Base-by-base conservation (phyloP, 176 grass and related monocot genomes). In the Cenchrus fungigraminus region DNA sequence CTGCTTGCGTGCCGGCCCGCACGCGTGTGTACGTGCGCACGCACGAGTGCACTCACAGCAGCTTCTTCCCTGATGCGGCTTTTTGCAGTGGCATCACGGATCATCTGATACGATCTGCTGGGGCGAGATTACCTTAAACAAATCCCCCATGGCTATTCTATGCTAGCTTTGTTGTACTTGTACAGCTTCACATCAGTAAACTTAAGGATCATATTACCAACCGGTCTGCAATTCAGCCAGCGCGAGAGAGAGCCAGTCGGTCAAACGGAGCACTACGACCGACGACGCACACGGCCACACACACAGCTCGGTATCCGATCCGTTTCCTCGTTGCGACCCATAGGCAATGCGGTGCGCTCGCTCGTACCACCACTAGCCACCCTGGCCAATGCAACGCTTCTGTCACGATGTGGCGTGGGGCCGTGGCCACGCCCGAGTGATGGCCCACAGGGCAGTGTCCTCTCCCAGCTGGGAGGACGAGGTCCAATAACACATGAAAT, bases 251-350 rank as follows among this genome's bases (percentile, higher is more conserved):
- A 46, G 85, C 61, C 56, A 5, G 67, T 17, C 80, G 87, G 90
- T 95, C 90, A 94, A 94, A 82, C 47, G 80, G 28, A 88, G 85
- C 90, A 61, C 84, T 58, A 49, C 6, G 84, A 77, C 90, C 87
- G 80, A 87, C 89, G 37, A 83, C 84, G 65, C 53, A 40, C 25
- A 43, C 61, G 31, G 31, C 72, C 88, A 68, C 78, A 64, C 52
- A 11, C 53, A 46, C 64, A 25, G 57, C 83, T 82, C 83, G 79
- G 88, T 51, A 31, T 70, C 57, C 83, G 78, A 31, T 70, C 57
- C 83, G 78, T 37, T 77, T 64, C 19, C 16, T 72, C 67, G 13
- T 72, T 82, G 80, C 8, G 80, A 72, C 80, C 80, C 14, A 46
- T 46, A 60, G 58, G 80, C 40, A 82, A 82, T 60, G 50, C 50